phyloP scores from a whole-genome alignment of 2,329 filamentous ascomycete genomes.

The Nannizziopsis arthrosporioides region DNA sequence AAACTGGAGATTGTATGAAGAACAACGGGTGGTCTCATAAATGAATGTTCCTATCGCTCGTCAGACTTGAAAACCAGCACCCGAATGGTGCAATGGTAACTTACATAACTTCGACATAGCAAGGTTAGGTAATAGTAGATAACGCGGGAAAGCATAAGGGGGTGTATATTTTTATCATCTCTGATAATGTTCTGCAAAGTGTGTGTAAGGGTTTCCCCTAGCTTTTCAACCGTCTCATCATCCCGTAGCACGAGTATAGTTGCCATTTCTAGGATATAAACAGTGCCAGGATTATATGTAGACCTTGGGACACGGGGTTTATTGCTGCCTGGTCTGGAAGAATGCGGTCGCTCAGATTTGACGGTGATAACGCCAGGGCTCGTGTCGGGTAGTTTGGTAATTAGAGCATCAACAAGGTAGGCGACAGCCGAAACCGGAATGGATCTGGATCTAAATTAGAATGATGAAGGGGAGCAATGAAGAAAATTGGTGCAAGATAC shows the following conservation, averaged over 20 bases:
- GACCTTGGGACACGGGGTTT: constrained; percentile 46
- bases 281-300: constrained; percentile 70
- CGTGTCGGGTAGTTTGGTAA: constrained; percentile 75
- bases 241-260: constrained; percentile 72
- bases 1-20: constrained; percentile 86
- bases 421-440: constrained; percentile 50
- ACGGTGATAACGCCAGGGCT: constrained; percentile 74
- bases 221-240: constrained; percentile 54
- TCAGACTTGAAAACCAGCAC: constrained; percentile 16
- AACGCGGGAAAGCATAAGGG: constrained; percentile 69
- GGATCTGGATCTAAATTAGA: constrained; percentile 36
- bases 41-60: constrained; percentile 60
- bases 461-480: constrained; percentile 8
- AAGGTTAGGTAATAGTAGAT: constrained; percentile 78
- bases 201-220: constrained; percentile 71
- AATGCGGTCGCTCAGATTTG: constrained; percentile 66
- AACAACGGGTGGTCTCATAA: constrained; percentile 80
- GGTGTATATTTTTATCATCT: constrained; percentile 66
- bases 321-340: constrained; percentile 47
- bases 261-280: constrained; percentile 84
- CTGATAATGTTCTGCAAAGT: constrained; percentile 70
- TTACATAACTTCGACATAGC: constrained; percentile 72
- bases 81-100: constrained; percentile 24
- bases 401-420: constrained; percentile 57
- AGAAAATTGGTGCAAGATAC: constrained; percentile 21